Base-by-base conservation (phyloP, 768 basidiomycete genomes). In the Lanmaoa pseudosensibilis region DNA sequence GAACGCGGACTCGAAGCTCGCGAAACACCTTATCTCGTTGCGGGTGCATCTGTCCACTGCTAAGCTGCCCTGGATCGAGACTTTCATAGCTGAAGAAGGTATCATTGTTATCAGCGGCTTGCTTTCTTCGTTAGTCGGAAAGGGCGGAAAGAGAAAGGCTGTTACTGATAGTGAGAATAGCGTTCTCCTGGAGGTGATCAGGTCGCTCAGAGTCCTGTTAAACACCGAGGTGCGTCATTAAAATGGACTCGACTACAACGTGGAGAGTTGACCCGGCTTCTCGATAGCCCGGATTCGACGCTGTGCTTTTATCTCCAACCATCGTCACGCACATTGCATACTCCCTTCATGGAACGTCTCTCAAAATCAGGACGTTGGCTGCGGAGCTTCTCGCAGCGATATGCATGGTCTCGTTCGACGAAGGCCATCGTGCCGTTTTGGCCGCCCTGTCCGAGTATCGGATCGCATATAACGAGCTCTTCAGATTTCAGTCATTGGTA, bases 1-100 rank as follows among this genome's bases (percentile, higher is more conserved):
- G 62, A 61, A 77, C 5, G 73, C 77, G 10, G 85, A 88, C 61
- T 72, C 80, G 38, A 85, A 83, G 64, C 78, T 94, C 27, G 78
- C 82, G 49, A 93, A 90, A 65, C 85, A 90, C 63, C 75, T 97
- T 2, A 88, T 93, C 41, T 84, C 87, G 1, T 77, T 98, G 18
- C 85, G 94, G 3, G 89, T 94, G 0, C 89, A 92, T 64, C 75
- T 97, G 1, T 91, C 93, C 3, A 94, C 93, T 0, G 90, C 88
- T 0, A 86, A 85, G 56, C 57, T 94, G 13, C 72, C 78, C 3
- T 95, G 92, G 84, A 85, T 94, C 48, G 78, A 86, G 61, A 84
- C 86, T 36, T 96, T 97, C 66, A 75, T 77, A 2, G 64, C 70
- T 0, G 83, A 84, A 59, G 77, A 81, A 34, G 94, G 94, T 0